Conservation (phyloP, 176 grass and related monocot genomes). For the Oryza glumipatula region DNA sequence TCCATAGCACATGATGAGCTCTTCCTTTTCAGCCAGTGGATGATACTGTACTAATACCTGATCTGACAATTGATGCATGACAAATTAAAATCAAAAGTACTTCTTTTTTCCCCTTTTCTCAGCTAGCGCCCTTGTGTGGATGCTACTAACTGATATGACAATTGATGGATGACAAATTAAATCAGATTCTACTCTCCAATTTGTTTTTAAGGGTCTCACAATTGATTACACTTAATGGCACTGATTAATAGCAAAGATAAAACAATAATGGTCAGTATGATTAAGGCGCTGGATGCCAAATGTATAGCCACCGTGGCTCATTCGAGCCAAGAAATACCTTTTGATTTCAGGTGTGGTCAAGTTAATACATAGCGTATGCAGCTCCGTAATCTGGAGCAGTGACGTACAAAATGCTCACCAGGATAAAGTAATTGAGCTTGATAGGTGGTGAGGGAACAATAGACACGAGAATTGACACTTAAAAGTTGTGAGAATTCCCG, state of each 20-base stretch:
- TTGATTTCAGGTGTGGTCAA: conserved; percentile 35
- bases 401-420: conserved; percentile 15
- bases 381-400: conserved; percentile 49
- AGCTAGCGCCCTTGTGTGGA: too few species aligned
- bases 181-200: too few species aligned
- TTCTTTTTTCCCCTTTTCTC: not conserved
- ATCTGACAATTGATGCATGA: too few species aligned
- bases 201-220: not conserved
- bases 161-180: too few species aligned
- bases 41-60: too few species aligned
- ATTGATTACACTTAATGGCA: not conserved
- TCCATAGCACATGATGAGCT: conserved; percentile 17
- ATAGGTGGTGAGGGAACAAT: conserved; percentile 32
- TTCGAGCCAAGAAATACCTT: conserved; percentile 20
- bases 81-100: too few species aligned
- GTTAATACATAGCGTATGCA: conserved; percentile 45
- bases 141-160: too few species aligned
- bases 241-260: not conserved
- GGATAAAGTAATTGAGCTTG: conserved; percentile 2
- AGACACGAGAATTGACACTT: conserved; percentile 56
- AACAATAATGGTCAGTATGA: not conserved
- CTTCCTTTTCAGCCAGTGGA: not conserved
- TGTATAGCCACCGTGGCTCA: not conserved
- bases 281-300: not conserved
- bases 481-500: conserved; percentile 73